A percentile compares a stretch with the other conserved stretches of the same genome.
phyloP scores from a whole-genome alignment of 2,329 filamentous ascomycete species.

The Fusarium humuli region DNA sequence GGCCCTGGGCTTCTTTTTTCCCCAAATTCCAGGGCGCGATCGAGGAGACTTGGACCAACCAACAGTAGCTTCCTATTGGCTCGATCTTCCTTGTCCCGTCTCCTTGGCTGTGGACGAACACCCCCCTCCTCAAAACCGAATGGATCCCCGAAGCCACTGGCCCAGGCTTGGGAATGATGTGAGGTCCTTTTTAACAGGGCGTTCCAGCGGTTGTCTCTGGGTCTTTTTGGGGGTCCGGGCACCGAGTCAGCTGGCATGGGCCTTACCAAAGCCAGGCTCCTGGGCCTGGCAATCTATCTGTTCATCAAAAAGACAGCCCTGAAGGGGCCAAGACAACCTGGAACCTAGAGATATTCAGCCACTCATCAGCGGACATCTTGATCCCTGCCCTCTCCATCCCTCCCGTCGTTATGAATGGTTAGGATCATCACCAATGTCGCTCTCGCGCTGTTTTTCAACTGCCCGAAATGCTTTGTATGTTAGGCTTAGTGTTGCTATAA shows the following conservation, averaged over 20 bases:
- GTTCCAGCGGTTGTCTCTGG: slow-evolving; percentile 21
- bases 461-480: slow-evolving; percentile 13
- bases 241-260: slow-evolving; percentile 38
- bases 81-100: slow-evolving; percentile 37
- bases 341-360: slow-evolving; percentile 14
- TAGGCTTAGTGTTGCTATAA: neutral
- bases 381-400: slow-evolving; percentile 14
- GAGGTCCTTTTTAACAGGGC: slow-evolving; percentile 1
- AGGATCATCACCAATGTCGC: slow-evolving; percentile 21
- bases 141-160: slow-evolving; percentile 22
- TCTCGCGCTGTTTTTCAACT: slow-evolving; percentile 16
- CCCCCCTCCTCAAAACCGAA: slow-evolving; percentile 24
- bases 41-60: neutral
- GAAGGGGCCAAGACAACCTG: neutral
- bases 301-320: neutral
- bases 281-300: slow-evolving; percentile 32
- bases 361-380: slow-evolving; percentile 5
- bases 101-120: slow-evolving; percentile 42
- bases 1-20: neutral
- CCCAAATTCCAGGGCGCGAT: slow-evolving; percentile 3
- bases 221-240: slow-evolving; percentile 24
- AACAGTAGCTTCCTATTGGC: slow-evolving; percentile 17
- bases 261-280: slow-evolving; percentile 47
- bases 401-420: slow-evolving; percentile 2
- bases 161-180: neutral